phyloP scores from a whole-genome alignment of 352 stramenopile species.

The Phytophthora aleatoria region DNA sequence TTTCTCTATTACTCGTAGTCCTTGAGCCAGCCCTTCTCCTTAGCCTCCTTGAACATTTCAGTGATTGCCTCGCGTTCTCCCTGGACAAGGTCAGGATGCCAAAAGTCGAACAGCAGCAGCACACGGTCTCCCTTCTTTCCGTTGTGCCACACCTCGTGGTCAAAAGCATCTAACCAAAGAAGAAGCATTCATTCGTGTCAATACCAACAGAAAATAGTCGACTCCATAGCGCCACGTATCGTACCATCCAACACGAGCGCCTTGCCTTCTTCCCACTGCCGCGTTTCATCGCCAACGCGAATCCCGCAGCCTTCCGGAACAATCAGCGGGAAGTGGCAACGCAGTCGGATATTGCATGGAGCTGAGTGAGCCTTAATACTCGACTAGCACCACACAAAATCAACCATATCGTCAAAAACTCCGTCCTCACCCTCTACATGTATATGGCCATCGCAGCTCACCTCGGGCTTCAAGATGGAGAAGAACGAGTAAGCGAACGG shows the following conservation, averaged over 20 bases:
- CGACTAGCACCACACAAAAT: slow-evolving; percentile 34
- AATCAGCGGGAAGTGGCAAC: slow-evolving; percentile 94
- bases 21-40: slow-evolving; percentile 80
- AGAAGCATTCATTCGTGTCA: slow-evolving; percentile 4
- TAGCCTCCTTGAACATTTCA: slow-evolving; percentile 76
- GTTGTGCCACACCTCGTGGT: slow-evolving; percentile 84
- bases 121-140: slow-evolving; percentile 71
- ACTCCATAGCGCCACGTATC: not conserved
- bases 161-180: slow-evolving; percentile 61
- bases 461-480: slow-evolving; percentile 91
- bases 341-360: slow-evolving; percentile 95
- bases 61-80: slow-evolving; percentile 62
- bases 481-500: slow-evolving; percentile 97
- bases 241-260: slow-evolving; percentile 83
- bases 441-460: slow-evolving; percentile 11
- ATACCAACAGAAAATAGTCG: not conserved
- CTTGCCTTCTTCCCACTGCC: slow-evolving; percentile 81
- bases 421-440: too few species aligned
- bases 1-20: slow-evolving; percentile 40
- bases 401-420: not conserved
- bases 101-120: slow-evolving; percentile 87
- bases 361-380: slow-evolving; percentile 93
- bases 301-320: slow-evolving; percentile 92
- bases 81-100: slow-evolving; percentile 69
- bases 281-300: slow-evolving; percentile 87